Evolutionary conservation across 352 stramenopile species (phyloP).

Genomic region (Pythium angustatum): DNA sequence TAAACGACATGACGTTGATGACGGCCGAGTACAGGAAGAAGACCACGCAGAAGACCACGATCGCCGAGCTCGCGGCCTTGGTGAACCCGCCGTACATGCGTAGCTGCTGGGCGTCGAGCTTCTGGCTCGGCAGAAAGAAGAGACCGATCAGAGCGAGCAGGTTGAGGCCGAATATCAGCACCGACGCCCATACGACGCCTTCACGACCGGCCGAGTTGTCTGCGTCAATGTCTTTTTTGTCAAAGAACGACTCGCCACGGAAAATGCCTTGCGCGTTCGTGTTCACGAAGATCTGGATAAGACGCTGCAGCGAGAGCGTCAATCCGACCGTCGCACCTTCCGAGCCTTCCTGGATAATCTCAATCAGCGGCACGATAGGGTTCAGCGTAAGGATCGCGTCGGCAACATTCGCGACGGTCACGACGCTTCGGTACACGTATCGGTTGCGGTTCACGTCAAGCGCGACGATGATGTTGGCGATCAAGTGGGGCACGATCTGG

Average conservation of each 20-base stretch:
- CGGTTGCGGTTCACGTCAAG: slow-evolving; percentile 22
- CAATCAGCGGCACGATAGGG: slow-evolving; percentile 54
- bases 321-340: slow-evolving; percentile 63
- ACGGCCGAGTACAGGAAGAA: slow-evolving; percentile 30
- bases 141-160: slow-evolving; percentile 47
- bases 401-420: slow-evolving; percentile 44
- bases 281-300: slow-evolving; percentile 54
- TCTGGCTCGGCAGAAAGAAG: slow-evolving; percentile 37
- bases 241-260: slow-evolving; percentile 47
- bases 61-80: slow-evolving; percentile 24
- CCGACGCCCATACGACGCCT: slow-evolving; percentile 46
- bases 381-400: slow-evolving; percentile 56
- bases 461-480: slow-evolving; percentile 20
- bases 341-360: slow-evolving; percentile 67
- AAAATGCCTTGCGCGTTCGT: slow-evolving; percentile 50
- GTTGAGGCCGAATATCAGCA: slow-evolving; percentile 56
- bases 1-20: slow-evolving; percentile 36
- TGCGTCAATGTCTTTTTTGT: slow-evolving; percentile 9
- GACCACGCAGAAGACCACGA: slow-evolving; percentile 18
- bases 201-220: slow-evolving; percentile 33
- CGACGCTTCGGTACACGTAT: slow-evolving; percentile 30
- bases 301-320: slow-evolving; percentile 53
- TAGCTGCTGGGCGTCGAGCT: slow-evolving; percentile 41
- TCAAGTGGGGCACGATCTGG: slow-evolving; percentile 30
- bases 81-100: slow-evolving; percentile 42